Evolutionary conservation across 352 stramenopile genomes (phyloP).

Genomic region (Saprolegnia parasitica): DNA sequence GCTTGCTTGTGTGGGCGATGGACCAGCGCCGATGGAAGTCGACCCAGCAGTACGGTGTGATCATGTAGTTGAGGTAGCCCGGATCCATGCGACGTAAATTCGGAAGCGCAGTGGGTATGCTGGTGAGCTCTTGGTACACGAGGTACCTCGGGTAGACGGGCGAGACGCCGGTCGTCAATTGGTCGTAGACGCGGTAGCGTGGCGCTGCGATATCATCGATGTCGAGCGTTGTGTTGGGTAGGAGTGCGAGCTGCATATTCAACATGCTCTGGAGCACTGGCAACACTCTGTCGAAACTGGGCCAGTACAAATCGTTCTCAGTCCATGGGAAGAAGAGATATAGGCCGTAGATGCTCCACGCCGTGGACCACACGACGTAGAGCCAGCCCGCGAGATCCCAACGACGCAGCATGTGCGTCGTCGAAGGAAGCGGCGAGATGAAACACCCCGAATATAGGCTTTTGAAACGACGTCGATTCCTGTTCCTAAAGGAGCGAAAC

Average conservation of each 20-base stretch:
- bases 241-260: neutral
- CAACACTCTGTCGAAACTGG: neutral
- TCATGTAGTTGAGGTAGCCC: neutral
- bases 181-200: too few species aligned
- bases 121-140: conserved; percentile 8
- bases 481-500: too few species aligned
- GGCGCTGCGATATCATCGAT: too few species aligned
- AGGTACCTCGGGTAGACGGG: neutral
- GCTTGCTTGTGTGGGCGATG: conserved; percentile 14
- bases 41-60: conserved; percentile 24
- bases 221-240: neutral
- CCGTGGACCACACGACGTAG: neutral
- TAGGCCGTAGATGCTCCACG: neutral
- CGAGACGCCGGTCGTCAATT: neutral
- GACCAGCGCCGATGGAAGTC: neutral
- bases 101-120: neutral
- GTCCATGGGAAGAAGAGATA: conserved; percentile 2
- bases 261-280: neutral
- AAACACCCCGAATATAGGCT: too few species aligned
- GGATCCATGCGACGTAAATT: neutral
- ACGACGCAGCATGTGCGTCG: neutral
- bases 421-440: neutral
- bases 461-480: too few species aligned
- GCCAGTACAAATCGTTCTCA: conserved; percentile 1
- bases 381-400: neutral